Evolutionary conservation across 192 early-diverging fungal genomes (phyloP).

Genomic region (Phlyctochytrium arcticum): DNA sequence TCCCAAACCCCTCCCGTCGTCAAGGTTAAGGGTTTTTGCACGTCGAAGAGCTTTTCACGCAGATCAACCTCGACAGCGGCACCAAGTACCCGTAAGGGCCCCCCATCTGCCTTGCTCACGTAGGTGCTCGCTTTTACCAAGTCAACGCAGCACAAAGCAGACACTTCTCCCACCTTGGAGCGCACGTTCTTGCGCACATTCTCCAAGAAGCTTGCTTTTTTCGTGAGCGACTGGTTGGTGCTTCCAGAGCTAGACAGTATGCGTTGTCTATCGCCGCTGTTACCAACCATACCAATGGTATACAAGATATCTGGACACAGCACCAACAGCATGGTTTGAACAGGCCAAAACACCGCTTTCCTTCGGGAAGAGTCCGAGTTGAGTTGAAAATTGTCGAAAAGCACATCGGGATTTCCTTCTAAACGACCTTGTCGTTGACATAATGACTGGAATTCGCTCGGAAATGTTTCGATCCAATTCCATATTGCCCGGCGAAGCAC

Average conservation of each 20-base stretch:
- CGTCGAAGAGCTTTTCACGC: conserved; percentile 64
- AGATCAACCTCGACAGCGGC: conserved; percentile 73
- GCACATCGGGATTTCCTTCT: conserved; percentile 61
- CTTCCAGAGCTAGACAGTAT: not conserved
- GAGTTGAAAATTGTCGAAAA: conserved; percentile 67
- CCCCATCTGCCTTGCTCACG: conserved; percentile 57
- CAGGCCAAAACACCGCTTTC: conserved; percentile 77
- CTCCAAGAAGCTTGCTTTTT: conserved; percentile 31
- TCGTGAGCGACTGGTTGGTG: conserved; percentile 10
- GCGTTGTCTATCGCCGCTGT: conserved; percentile 7
- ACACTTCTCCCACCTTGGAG: conserved; percentile 56
- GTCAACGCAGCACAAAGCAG: conserved; percentile 70
- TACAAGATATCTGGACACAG: conserved; percentile 80
- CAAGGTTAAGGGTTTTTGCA: not conserved
- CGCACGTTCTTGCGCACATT: conserved; percentile 21
- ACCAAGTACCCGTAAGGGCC: conserved; percentile 59
- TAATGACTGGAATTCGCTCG: conserved; percentile 74
- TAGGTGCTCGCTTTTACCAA: conserved; percentile 70
- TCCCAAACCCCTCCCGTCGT: conserved; percentile 9
- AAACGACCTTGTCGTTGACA: conserved; percentile 49
- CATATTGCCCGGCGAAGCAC: conserved; percentile 80
- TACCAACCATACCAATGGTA: conserved; percentile 38
- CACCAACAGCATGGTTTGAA: conserved; percentile 78
- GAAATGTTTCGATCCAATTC: conserved; percentile 89
- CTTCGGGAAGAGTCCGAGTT: conserved; percentile 62